Conservation (phyloP, 306 rosid genomes). For the Cercis canadensis region DNA sequence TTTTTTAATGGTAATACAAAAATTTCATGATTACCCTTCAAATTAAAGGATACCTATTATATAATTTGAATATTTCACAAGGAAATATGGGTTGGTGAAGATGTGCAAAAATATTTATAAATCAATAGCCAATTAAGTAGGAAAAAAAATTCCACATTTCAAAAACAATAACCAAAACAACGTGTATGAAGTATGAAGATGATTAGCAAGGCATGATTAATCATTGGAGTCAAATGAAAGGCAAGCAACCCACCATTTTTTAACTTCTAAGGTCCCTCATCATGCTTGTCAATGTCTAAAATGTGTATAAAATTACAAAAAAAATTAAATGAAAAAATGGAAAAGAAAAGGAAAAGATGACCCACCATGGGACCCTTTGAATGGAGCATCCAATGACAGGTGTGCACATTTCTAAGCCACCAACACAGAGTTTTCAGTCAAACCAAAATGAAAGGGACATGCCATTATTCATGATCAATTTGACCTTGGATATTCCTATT, state of each 20-base stretch:
- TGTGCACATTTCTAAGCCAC: constrained; percentile 35
- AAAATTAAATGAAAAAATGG: neutral
- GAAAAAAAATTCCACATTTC: too few relatives aligned
- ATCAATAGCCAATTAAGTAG: too few relatives aligned
- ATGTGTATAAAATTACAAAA: neutral
- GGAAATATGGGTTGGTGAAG: constrained; percentile 13
- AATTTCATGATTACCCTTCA: too few relatives aligned
- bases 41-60: too few relatives aligned
- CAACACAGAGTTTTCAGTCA: constrained; percentile 50
- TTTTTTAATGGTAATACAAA: too few relatives aligned
- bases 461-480: constrained; percentile 32
- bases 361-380: constrained; percentile 34
- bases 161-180: constrained; percentile 21
- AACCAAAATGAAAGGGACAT: constrained; percentile 41
- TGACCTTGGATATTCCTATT: too few relatives aligned
- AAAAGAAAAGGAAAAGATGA: neutral
- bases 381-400: constrained; percentile 42
- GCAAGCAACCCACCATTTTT: constrained; percentile 66
- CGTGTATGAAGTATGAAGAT: constrained; percentile 5
- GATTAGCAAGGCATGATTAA: constrained; percentile 55
- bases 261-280: constrained; percentile 49
- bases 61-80: too few relatives aligned
- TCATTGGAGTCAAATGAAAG: constrained; percentile 75
- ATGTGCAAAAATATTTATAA: neutral
- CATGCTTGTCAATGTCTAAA: constrained; percentile 4